These are phyloP conservation scores for Gamsiella multidivaricata DNA, from an alignment of 192 early-diverging fungal species.

Conservation along the genomic window DNA sequence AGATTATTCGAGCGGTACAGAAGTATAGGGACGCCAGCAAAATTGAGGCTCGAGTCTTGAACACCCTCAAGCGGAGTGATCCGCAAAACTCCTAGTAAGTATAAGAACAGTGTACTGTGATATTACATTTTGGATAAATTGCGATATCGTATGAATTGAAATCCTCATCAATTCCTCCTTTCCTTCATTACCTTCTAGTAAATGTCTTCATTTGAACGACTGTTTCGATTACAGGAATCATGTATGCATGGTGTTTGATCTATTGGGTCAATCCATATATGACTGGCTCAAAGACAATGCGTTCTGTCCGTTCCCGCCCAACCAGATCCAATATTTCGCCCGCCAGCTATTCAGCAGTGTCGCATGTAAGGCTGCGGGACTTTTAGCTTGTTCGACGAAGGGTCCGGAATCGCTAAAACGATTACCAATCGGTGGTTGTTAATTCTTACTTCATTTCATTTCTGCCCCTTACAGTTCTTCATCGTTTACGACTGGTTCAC, in stretches of 20 bases:
- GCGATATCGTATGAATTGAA: not conserved
- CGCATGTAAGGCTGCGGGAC: constrained; percentile 63
- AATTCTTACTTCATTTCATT: not conserved
- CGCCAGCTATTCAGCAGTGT: constrained; percentile 88
- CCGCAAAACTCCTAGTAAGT: constrained; percentile 82
- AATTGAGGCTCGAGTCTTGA: constrained; percentile 89
- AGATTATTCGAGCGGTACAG: constrained; percentile 92
- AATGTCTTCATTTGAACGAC: constrained; percentile 89
- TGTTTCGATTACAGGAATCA: constrained; percentile 92
- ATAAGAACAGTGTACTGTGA: no score
- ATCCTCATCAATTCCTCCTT: constrained; percentile 3
- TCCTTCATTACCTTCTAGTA: constrained; percentile 55
- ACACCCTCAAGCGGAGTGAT: constrained; percentile 81
- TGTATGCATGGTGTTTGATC: constrained; percentile 98
- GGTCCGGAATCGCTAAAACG: no score
- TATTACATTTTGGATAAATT: not conserved
- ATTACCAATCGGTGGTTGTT: no score
- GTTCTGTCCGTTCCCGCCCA: constrained; percentile 87
- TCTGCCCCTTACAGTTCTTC: constrained; percentile 70
- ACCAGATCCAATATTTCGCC: constrained; percentile 88
- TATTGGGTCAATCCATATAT: constrained; percentile 88
- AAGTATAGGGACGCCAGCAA: constrained; percentile 96
- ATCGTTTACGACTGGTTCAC: constrained; percentile 88
- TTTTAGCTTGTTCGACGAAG: no score
- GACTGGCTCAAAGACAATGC: constrained; percentile 96